Percentiles rank a stretch among this genome's conserved stretches.
phyloP scores from a whole-genome alignment of 2,329 filamentous ascomycete genomes.

The Mycosphaerella sp. region DNA sequence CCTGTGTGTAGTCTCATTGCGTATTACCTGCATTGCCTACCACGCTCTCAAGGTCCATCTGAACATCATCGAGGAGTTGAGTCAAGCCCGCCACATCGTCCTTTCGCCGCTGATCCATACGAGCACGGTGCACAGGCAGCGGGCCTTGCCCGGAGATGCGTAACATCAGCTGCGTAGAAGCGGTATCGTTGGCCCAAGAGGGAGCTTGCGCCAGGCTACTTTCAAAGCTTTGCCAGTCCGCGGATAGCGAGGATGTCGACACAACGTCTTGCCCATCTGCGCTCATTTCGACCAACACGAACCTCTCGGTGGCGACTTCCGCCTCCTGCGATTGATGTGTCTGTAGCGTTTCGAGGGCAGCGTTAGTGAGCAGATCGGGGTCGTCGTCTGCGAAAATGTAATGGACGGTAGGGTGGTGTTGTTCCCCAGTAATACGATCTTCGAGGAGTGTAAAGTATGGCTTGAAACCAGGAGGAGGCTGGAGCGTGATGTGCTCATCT shows the following conservation, averaged over 20 bases:
- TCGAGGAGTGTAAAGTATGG: slow-evolving; percentile 83
- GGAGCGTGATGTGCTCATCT: slow-evolving; percentile 15
- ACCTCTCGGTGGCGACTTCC: slow-evolving; percentile 44
- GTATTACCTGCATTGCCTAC: slow-evolving; percentile 15
- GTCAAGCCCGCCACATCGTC: slow-evolving; percentile 37
- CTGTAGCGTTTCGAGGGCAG: slow-evolving; percentile 50
- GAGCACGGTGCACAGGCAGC: slow-evolving; percentile 23
- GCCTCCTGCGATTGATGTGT: slow-evolving; percentile 20
- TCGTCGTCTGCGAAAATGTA: slow-evolving; percentile 95
- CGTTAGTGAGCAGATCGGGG: slow-evolving; percentile 64
- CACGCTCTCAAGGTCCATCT: slow-evolving; percentile 35
- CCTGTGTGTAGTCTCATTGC: background rate
- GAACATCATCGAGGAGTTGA: slow-evolving; percentile 33
- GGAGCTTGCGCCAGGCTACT: slow-evolving; percentile 54
- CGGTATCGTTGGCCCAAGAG: slow-evolving; percentile 52
- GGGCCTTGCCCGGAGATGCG: slow-evolving; percentile 50
- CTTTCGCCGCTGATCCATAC: slow-evolving; percentile 31
- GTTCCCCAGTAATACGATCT: slow-evolving; percentile 65
- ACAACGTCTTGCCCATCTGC: slow-evolving; percentile 49
- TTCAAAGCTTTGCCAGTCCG: slow-evolving; percentile 63
- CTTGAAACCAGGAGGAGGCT: slow-evolving; percentile 51
- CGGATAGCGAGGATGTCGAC: slow-evolving; percentile 64
- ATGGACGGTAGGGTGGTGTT: slow-evolving; percentile 78
- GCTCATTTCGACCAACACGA: slow-evolving; percentile 51
- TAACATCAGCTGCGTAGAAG: slow-evolving; percentile 51